A percentile compares a stretch with the other conserved stretches of the same genome.
Conservation (phyloP, 2,329 filamentous ascomycete genomes). For the Trichoderma aggressivum region DNA sequence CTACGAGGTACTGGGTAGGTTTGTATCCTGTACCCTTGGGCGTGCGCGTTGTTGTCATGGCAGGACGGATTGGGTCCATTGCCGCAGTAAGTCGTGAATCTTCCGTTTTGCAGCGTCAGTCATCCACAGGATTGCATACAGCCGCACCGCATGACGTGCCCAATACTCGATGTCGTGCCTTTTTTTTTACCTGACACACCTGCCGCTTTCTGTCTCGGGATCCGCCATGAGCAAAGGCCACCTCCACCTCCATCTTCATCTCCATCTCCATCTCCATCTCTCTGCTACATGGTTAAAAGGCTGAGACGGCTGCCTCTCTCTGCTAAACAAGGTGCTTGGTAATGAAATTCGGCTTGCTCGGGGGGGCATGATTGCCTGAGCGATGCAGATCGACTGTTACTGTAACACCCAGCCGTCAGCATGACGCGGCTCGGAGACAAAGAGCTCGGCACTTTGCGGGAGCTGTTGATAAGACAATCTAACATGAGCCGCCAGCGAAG, state of each 20-base stretch:
- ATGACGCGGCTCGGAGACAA: slow-evolving; percentile 1
- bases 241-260: background rate
- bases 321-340: background rate
- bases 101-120: background rate
- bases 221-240: background rate
- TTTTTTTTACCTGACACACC: background rate
- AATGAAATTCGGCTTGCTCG: slow-evolving; percentile 11
- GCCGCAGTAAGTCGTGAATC: background rate
- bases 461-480: background rate
- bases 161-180: background rate
- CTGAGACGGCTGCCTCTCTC: background rate
- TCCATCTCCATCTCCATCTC: background rate
- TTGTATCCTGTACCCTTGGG: background rate
- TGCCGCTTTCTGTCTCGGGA: background rate
- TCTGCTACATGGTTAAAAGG: background rate
- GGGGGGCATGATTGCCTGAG: background rate
- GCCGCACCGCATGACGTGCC: background rate
- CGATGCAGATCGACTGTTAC: slow-evolving; percentile 10
- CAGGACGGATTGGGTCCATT: background rate
- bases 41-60: background rate
- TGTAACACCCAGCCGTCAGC: slow-evolving; percentile 1
- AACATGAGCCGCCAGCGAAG: background rate
- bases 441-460: background rate
- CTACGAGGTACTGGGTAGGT: background rate
- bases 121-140: background rate